Evolutionary conservation across 768 basidiomycete species (phyloP), one percentile per base, ranked within the genome.

Genomic region (Leccinum boreale): DNA sequence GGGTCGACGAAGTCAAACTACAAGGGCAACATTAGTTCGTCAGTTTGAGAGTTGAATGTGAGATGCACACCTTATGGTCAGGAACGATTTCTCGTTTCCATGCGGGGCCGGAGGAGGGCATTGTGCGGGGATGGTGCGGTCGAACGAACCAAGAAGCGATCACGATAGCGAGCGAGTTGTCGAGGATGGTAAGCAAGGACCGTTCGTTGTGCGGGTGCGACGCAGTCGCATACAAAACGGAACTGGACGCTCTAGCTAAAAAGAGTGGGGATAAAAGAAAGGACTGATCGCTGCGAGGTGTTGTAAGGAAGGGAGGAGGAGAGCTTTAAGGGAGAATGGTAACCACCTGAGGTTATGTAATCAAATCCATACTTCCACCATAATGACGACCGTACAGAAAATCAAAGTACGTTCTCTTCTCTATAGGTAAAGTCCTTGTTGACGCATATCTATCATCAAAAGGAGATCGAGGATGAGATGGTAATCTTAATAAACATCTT

Each of bases 391-490:
- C 62, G 79, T 94, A 61, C 92, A 94, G 74, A 94, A 93, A 75
- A 92, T 94, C 61, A 92, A 92, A 76, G 90, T 86, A 62, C 35
- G 69, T 61, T 39, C 52, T 31, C 15, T 55, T 55, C 58, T 45
- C 33, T 62, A 67, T 72, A 57, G 70, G 55, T 48, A 53, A 31
- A 24, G 4, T 50, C 5, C 19, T 52, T 62, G 54, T 51, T 61
- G 55, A 62, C 55, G 59, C 28, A 57, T 56, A 42, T 52, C 9
- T 35, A 8, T 52, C 52, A 58, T 33, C 47, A 28, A 59, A 66
- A 92, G 89, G 92, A 93, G 85, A 84, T 95, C 73, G 93, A 95
- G 83, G 92, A 93, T 91, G 93, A 94, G 76, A 94, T 94, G 94
- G 92, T 90, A 70, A 78, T 84, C 73, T 60, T 59, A 56, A 48